Percentiles rank a stretch among this genome's conserved stretches.
Evolutionary conservation across 768 basidiomycete genomes (phyloP).

Genomic region (Kockovaella imperatae): DNA sequence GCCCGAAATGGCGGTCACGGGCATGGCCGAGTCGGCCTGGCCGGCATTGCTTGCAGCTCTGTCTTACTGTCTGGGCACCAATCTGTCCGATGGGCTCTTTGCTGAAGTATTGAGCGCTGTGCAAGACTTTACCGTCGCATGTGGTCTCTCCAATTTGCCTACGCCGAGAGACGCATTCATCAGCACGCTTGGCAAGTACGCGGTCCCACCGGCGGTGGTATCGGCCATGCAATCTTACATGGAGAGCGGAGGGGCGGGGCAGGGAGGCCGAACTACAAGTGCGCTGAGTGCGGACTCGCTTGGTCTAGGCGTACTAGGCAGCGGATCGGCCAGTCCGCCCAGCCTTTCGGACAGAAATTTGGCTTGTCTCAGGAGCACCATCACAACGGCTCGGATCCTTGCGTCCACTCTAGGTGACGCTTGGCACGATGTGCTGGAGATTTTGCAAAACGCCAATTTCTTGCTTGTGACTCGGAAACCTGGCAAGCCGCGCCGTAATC

Average conservation of each 20-base stretch:
- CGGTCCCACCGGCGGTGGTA: slow-evolving; percentile 83
- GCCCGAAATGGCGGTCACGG: slow-evolving; percentile 53
- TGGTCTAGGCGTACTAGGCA: slow-evolving; percentile 31
- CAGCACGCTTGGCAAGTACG: slow-evolving; percentile 77
- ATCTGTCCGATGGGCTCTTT: slow-evolving; percentile 86
- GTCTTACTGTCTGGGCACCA: slow-evolving; percentile 80
- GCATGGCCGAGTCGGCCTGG: slow-evolving; percentile 83
- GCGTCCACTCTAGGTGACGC: slow-evolving; percentile 79
- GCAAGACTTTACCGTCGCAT: slow-evolving; percentile 75
- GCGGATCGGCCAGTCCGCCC: slow-evolving; percentile 49
- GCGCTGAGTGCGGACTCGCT: slow-evolving; percentile 42
- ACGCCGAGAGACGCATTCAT: slow-evolving; percentile 93
- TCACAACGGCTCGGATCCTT: slow-evolving; percentile 68
- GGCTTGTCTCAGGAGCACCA: slow-evolving; percentile 75
- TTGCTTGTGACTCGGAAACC: slow-evolving; percentile 51
- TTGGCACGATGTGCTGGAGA: slow-evolving; percentile 86
- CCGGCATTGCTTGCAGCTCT: slow-evolving; percentile 83
- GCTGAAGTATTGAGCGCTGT: slow-evolving; percentile 73
- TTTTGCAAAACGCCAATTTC: slow-evolving; percentile 89
- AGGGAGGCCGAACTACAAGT: slow-evolving; percentile 9
- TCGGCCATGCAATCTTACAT: slow-evolving; percentile 61
- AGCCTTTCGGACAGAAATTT: slow-evolving; percentile 81
- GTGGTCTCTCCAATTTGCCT: slow-evolving; percentile 74
- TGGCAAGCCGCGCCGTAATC: slow-evolving; percentile 9
- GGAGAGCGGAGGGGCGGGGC: slow-evolving; percentile 16